A percentile compares a stretch with the other conserved stretches of the same genome.
These are phyloP conservation scores for Apiotrichum gracile DNA, from an alignment of 1,284 basidiomycete species.

Conservation along the genomic window DNA sequence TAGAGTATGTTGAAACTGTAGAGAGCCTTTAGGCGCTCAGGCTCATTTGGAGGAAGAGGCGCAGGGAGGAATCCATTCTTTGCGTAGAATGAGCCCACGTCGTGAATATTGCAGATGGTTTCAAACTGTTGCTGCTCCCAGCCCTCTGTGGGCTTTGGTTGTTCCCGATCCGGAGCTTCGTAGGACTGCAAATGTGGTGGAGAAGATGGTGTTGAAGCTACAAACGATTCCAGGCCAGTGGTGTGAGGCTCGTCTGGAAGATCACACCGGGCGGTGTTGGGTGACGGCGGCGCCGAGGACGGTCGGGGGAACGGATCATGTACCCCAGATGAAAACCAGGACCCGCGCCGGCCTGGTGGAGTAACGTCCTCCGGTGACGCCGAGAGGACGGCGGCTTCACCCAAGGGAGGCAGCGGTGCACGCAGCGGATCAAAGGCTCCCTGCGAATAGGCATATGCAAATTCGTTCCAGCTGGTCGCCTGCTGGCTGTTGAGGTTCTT, in stretches of 20 bases:
- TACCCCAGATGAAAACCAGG: too few species aligned
- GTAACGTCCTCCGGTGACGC: background rate
- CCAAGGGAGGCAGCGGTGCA: conserved; percentile 54
- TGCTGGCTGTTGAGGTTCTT: background rate
- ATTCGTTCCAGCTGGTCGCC: conserved; percentile 59
- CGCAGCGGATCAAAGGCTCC: conserved; percentile 75
- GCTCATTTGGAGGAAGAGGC: conserved; percentile 72
- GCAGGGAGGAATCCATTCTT: conserved; percentile 63
- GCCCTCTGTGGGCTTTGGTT: background rate
- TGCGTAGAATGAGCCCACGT: background rate
- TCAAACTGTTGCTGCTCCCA: background rate
- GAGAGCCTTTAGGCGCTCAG: conserved; percentile 70
- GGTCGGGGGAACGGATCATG: background rate
- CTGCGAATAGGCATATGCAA: conserved; percentile 65
- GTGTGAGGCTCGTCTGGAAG: background rate
- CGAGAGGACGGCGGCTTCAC: background rate
- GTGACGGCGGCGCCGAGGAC: background rate
- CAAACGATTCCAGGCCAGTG: too few species aligned
- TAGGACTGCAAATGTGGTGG: background rate
- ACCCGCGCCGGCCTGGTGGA: too few species aligned
- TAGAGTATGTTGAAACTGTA: conserved; percentile 77
- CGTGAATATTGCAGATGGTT: background rate
- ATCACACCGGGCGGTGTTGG: background rate
- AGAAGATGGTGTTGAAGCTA: background rate
- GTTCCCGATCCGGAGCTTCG: too few species aligned